Conservation (phyloP, 768 basidiomycete genomes). For the Fomitopsis pulvina region DNA sequence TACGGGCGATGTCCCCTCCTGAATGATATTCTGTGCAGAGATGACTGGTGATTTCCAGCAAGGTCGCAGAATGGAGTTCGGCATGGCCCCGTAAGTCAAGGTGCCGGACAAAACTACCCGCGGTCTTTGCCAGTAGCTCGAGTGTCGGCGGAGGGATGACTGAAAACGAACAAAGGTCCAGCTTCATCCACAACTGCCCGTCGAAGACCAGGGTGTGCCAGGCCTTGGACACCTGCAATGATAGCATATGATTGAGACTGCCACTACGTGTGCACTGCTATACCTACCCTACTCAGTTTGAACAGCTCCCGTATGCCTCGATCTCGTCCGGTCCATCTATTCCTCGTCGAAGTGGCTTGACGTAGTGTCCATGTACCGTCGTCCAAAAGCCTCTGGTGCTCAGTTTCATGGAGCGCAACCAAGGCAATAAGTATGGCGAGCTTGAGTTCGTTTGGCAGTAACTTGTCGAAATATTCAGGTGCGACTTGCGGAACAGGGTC, state of each 20-base stretch:
- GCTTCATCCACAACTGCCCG: slow-evolving; percentile 76
- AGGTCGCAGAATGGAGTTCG: slow-evolving; percentile 38
- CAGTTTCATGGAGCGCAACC: slow-evolving; percentile 51
- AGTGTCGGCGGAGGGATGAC: slow-evolving; percentile 45
- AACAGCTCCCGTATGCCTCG: slow-evolving; percentile 73
- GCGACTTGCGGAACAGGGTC: slow-evolving; percentile 39
- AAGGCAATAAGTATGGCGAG: slow-evolving; percentile 52
- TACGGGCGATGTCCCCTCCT: slow-evolving; percentile 36
- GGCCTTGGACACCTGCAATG: slow-evolving; percentile 59
- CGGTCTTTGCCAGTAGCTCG: slow-evolving; percentile 41
- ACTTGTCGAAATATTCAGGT: slow-evolving; percentile 61
- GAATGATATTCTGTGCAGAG: slow-evolving; percentile 39
- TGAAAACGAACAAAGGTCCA: slow-evolving; percentile 61
- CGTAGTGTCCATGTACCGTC: slow-evolving; percentile 53
- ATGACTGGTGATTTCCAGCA: slow-evolving; percentile 47
- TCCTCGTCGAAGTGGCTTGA: slow-evolving; percentile 53
- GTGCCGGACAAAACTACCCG: slow-evolving; percentile 57
- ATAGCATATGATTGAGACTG: slow-evolving; percentile 6
- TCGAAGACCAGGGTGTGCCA: slow-evolving; percentile 78
- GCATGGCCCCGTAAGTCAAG: slow-evolving; percentile 62
- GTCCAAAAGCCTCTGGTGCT: slow-evolving; percentile 38
- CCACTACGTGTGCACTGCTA: slow-evolving; percentile 1
- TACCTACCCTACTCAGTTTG: slow-evolving; percentile 69
- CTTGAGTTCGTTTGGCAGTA: slow-evolving; percentile 66
- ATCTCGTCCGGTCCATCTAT: slow-evolving; percentile 71